Evolutionary conservation across 192 early-diverging fungal genomes (phyloP).

Genomic region (Kickxella alabastrina): DNA sequence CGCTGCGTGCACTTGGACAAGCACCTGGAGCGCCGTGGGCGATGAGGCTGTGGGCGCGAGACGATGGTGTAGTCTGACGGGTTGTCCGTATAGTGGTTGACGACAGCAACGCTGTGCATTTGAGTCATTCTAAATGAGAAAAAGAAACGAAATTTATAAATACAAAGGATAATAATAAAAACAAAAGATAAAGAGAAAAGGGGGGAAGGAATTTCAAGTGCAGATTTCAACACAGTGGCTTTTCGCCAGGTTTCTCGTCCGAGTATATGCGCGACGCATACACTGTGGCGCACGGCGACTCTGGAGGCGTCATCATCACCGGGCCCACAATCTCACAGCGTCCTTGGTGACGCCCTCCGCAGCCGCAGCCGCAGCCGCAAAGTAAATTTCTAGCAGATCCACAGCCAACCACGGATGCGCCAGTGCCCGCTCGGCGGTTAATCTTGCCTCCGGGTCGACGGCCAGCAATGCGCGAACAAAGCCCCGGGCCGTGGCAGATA

Average conservation of each 20-base stretch:
- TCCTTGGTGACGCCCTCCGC: too few relatives aligned
- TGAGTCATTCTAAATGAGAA: neutral
- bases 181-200: neutral
- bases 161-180: neutral
- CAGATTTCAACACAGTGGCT: neutral
- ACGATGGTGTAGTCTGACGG: constrained; percentile 11
- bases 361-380: neutral
- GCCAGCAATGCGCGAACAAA: constrained; percentile 70
- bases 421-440: constrained; percentile 72
- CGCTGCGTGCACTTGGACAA: constrained; percentile 48
- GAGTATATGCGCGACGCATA: neutral
- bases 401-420: constrained; percentile 68
- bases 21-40: constrained; percentile 15
- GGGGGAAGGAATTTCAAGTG: too few relatives aligned
- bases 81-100: constrained; percentile 14
- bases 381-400: neutral
- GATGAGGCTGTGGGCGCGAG: constrained; percentile 2
- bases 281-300: too few relatives aligned
- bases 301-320: constrained; percentile 2
- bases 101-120: constrained; percentile 22
- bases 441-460: constrained; percentile 61
- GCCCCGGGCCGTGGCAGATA: constrained; percentile 52
- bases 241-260: neutral
- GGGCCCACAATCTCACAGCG: too few relatives aligned
- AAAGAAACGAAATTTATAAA: neutral